phyloP scores from a whole-genome alignment of 2,329 filamentous ascomycete species.

The Colletotrichum chrysophilum region DNA sequence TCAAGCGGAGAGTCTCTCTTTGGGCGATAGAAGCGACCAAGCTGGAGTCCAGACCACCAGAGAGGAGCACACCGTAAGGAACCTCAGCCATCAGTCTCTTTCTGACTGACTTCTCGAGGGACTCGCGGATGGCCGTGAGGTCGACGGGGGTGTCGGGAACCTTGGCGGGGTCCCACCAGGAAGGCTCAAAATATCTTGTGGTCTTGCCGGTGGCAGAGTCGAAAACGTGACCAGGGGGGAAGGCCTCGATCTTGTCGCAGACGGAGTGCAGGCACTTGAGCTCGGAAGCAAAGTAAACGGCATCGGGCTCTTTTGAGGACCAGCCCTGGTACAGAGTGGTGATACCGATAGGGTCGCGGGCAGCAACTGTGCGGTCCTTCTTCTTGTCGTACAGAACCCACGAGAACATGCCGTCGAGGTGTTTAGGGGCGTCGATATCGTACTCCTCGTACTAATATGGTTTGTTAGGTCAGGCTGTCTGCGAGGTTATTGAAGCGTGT shows the following conservation, averaged over 20 bases:
- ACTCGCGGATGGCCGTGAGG: slow-evolving; percentile 79
- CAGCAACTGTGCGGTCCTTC: slow-evolving; percentile 89
- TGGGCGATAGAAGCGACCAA: slow-evolving; percentile 95
- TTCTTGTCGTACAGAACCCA: slow-evolving; percentile 98
- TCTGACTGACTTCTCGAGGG: slow-evolving; percentile 88
- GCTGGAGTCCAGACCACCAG: slow-evolving; percentile 94
- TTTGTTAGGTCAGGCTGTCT: not conserved
- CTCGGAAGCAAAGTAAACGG: slow-evolving; percentile 96
- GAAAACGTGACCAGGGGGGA: slow-evolving; percentile 95
- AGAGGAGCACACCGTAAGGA: slow-evolving; percentile 93
- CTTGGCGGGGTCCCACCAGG: slow-evolving; percentile 86
- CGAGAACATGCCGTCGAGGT: slow-evolving; percentile 99
- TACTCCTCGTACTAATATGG: slow-evolving; percentile 80
- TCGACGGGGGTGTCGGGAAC: slow-evolving; percentile 83
- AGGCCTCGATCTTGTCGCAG: slow-evolving; percentile 93
- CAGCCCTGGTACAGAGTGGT: slow-evolving; percentile 98
- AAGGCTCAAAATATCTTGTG: slow-evolving; percentile 88
- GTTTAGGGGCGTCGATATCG: slow-evolving; percentile 88
- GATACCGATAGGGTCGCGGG: slow-evolving; percentile 94
- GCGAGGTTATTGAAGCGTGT: not conserved
- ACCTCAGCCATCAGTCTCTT: slow-evolving; percentile 99
- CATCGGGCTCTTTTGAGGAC: slow-evolving; percentile 79
- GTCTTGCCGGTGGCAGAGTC: slow-evolving; percentile 89
- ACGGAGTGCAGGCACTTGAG: slow-evolving; percentile 91
- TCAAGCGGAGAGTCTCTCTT: slow-evolving; percentile 83